Base-by-base conservation (phyloP, 202 grass and related monocot genomes). In the Carex sylvatica region DNA sequence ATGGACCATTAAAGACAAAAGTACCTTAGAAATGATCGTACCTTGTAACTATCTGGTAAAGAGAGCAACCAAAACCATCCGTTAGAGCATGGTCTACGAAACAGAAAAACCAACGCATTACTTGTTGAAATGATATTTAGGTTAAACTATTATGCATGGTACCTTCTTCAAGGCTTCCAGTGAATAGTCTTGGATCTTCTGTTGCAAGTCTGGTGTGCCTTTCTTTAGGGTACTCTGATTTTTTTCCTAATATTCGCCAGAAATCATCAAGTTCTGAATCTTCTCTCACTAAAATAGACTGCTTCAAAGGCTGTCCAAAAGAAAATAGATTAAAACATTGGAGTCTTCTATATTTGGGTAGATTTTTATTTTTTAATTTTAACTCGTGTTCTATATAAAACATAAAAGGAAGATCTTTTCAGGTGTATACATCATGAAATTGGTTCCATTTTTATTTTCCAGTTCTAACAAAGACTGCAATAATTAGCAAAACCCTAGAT, bases 181-280 rank as follows among this genome's bases (percentile, higher is more conserved):
- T 83, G 77, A 88, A 90, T 54, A 95, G 56, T 81, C 80, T 65
- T 72, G 88, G 93, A 79, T 90, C 88, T 74, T 87, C 84, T 36
- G 88, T 80, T 86, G 84, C 87, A 75, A 78, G 65, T 81, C 84
- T 92, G 61, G 84, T 62, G 16, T 14, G 23, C 74, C 89, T 95
- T 78, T 90, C 93, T 76, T 84, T 95, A 1, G 86, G 86, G 82
- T 95, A 95, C 38, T 92, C 93, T 44, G 88, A 70, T 85, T 78
- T 88, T 88, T 88, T 88, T 61, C 90, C 88, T 92, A 95, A 82
- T 69, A 66, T 76, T 84, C 83, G 72, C 93, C 93, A 95, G 26
- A 95, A 95, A 73, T 63, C 73, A 26, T 92, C 93, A 3, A 90
- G 79, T 84, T 95, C 93, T 83, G 88, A 92, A 59, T 90, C 86